A percentile compares a stretch with the other conserved stretches of the same genome.
phyloP scores from a whole-genome alignment of 768 basidiomycete species.

The Boletus sp. region DNA sequence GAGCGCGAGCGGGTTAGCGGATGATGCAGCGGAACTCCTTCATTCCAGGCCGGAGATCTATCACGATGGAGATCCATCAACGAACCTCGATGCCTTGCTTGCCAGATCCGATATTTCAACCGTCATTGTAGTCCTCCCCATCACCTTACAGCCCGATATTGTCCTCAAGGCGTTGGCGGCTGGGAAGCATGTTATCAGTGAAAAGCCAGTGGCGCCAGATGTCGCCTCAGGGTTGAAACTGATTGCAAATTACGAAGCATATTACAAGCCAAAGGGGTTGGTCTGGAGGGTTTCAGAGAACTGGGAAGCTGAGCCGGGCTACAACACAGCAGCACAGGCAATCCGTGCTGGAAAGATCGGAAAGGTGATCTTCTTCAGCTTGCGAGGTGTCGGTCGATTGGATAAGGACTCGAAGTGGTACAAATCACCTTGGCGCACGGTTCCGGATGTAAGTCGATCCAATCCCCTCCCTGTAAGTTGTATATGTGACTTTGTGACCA shows the following conservation, averaged over 20 bases:
- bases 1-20: conserved; percentile 54
- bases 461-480: neutral
- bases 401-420: conserved; percentile 71
- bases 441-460: conserved; percentile 63
- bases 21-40: conserved; percentile 43
- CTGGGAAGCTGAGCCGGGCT: conserved; percentile 66
- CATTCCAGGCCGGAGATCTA: conserved; percentile 48
- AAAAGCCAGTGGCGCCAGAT: conserved; percentile 82
- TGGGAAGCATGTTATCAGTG: conserved; percentile 86
- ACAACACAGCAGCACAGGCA: conserved; percentile 39
- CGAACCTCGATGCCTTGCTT: conserved; percentile 62
- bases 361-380: conserved; percentile 64
- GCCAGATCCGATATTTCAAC: conserved; percentile 64
- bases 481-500: neutral
- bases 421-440: conserved; percentile 79
- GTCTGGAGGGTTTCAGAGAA: conserved; percentile 85
- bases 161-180: conserved; percentile 62
- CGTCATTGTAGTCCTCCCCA: conserved; percentile 77
- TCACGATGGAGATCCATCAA: conserved; percentile 47
- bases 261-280: conserved; percentile 64
- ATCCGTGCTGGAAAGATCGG: conserved; percentile 68
- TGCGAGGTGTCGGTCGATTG: conserved; percentile 50
- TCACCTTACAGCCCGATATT: conserved; percentile 68
- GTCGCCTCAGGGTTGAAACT: conserved; percentile 61
- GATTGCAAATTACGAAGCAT: conserved; percentile 62